Conservation (phyloP, 805 yeast species). For the Kuraishia borneana region DNA sequence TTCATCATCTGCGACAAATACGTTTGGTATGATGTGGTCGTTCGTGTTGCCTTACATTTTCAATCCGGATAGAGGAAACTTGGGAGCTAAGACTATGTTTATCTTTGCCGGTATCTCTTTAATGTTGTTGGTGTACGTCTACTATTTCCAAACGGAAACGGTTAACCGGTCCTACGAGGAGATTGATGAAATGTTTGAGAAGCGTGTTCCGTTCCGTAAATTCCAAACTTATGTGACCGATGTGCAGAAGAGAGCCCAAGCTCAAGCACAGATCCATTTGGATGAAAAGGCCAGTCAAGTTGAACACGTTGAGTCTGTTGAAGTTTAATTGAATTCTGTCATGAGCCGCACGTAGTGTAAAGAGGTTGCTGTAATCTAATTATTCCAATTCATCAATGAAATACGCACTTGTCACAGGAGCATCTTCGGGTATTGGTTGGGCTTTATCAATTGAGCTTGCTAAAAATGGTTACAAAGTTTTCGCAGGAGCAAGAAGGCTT, state of each 20-base stretch:
- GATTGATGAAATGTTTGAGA: constrained; percentile 40
- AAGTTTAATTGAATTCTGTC: too few species aligned
- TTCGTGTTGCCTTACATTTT: constrained; percentile 37
- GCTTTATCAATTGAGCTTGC: constrained; percentile 33
- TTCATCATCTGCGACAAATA: constrained; percentile 18
- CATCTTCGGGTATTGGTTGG: constrained; percentile 49
- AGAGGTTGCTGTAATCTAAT: too few species aligned
- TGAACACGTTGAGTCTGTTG: too few species aligned
- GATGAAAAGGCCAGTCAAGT: too few species aligned
- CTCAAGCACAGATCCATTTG: too few species aligned
- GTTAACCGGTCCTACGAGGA: constrained; percentile 48
- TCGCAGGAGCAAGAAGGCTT: constrained; percentile 64
- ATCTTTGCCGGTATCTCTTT: constrained; percentile 29
- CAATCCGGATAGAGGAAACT: constrained; percentile 32
- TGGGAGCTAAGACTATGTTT: constrained; percentile 38
- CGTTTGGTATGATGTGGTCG: constrained; percentile 21
- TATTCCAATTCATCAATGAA: too few species aligned
- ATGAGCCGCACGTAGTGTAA: too few species aligned
- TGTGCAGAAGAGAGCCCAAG: constrained; percentile 1
- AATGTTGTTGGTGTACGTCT: constrained; percentile 26
- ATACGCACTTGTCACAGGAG: constrained; percentile 45
- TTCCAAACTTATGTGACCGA: constrained; percentile 11
- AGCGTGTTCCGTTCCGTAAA: constrained; percentile 17
- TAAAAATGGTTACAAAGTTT: constrained; percentile 37
- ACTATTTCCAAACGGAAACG: constrained; percentile 49